Evolutionary conservation across 306 rosid genomes (phyloP).

Genomic region (Lathyrus tuberosus): DNA sequence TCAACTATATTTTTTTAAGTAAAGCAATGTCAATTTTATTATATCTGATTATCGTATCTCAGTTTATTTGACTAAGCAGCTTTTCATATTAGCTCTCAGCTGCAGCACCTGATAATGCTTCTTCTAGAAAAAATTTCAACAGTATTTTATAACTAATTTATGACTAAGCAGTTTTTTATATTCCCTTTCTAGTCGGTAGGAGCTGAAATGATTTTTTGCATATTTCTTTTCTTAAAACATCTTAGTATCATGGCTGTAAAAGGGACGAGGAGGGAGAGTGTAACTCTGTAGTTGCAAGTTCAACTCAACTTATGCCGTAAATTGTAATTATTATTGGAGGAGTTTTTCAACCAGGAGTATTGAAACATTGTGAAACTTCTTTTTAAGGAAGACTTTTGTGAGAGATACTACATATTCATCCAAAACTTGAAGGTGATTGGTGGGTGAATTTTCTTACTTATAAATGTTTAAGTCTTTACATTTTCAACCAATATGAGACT

Average conservation of each 20-base stretch:
- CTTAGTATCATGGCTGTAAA: neutral
- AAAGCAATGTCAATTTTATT: constrained; percentile 31
- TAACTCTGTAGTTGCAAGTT: too few relatives aligned
- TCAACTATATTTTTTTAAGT: constrained; percentile 24
- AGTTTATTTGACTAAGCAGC: constrained; percentile 19
- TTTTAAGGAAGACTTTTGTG: too few relatives aligned
- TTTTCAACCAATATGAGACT: too few relatives aligned
- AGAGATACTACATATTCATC: too few relatives aligned
- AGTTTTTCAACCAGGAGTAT: too few relatives aligned
- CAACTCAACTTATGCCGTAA: too few relatives aligned
- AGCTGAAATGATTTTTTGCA: neutral
- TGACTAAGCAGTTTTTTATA: neutral
- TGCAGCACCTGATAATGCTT: constrained; percentile 5
- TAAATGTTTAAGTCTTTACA: too few relatives aligned
- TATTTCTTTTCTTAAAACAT: constrained; percentile 1
- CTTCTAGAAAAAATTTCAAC: neutral
- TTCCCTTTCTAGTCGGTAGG: neutral
- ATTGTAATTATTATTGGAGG: too few relatives aligned
- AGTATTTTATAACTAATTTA: constrained; percentile 5
- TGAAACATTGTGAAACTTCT: too few relatives aligned
- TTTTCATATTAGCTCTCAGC: constrained; percentile 9
- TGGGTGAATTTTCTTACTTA: too few relatives aligned
- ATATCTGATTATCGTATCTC: constrained; percentile 33
- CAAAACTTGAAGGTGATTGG: too few relatives aligned
- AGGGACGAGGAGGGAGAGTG: too few relatives aligned